Percentiles rank a stretch among this genome's conserved stretches.
Evolutionary conservation across 2,329 filamentous ascomycete species (phyloP).

Genomic region (Pseudocercospora macadamiae): DNA sequence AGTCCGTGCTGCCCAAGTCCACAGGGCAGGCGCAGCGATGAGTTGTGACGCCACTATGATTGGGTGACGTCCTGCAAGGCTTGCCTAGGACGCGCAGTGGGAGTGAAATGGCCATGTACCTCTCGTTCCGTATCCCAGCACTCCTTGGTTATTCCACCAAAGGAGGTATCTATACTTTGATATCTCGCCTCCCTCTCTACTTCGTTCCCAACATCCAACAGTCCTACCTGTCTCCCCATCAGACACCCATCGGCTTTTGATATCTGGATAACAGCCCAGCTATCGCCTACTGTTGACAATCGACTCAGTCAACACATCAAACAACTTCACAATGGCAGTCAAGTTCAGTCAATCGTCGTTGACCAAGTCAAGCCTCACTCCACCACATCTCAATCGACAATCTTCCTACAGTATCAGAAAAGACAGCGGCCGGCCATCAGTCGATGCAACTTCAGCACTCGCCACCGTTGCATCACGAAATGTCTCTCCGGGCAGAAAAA

Average conservation of each 20-base stretch:
- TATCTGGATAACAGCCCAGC: background rate
- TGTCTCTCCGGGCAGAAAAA: conserved; percentile 28
- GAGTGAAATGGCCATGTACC: conserved; percentile 1
- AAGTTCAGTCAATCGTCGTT: conserved; percentile 32
- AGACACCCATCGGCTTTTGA: background rate
- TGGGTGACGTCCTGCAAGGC: conserved; percentile 4
- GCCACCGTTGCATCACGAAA: conserved; percentile 31
- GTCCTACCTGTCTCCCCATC: background rate
- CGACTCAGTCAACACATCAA: background rate
- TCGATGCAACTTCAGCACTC: conserved; percentile 26
- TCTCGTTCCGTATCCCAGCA: background rate
- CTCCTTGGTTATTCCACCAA: background rate
- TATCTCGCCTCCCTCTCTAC: background rate
- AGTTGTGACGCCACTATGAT: background rate
- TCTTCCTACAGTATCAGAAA: conserved; percentile 33
- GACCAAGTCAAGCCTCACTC: conserved; percentile 32
- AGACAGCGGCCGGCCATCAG: conserved; percentile 22
- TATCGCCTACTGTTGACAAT: background rate
- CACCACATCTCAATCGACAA: conserved; percentile 35
- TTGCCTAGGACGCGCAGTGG: background rate
- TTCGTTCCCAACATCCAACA: background rate
- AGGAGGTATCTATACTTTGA: conserved; percentile 6
- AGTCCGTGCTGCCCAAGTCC: conserved; percentile 7
- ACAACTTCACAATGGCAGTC: conserved; percentile 21
- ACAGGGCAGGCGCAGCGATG: background rate